Percentiles rank a stretch among this genome's conserved stretches.
phyloP scores from a whole-genome alignment of 345 rosid genomes.

The Turritis glabra region DNA sequence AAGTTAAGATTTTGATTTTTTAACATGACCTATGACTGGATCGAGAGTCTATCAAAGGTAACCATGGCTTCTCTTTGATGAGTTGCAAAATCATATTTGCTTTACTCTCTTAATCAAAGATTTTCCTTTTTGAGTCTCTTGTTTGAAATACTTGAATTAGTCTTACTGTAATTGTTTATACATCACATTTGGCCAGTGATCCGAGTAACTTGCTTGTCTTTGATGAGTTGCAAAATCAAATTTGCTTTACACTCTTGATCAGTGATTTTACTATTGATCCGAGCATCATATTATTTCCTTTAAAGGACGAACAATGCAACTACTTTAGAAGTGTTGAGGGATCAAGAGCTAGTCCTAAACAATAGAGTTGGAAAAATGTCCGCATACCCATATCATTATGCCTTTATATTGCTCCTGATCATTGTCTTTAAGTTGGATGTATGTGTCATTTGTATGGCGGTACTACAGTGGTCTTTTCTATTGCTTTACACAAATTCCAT shows the following conservation, averaged over 20 bases:
- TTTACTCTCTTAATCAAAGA: too few relatives aligned
- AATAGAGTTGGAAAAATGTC: background rate
- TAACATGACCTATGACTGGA: background rate
- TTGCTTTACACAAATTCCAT: background rate
- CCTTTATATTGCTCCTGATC: constrained; percentile 3
- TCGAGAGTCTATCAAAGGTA: background rate
- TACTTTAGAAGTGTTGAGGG: background rate
- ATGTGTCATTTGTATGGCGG: background rate
- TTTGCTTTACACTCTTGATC: too few relatives aligned
- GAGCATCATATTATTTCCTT: background rate
- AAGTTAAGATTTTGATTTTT: background rate
- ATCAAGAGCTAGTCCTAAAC: constrained; percentile 1
- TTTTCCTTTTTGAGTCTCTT: too few relatives aligned
- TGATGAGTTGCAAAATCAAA: background rate
- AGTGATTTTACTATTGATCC: too few relatives aligned
- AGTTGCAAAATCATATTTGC: too few relatives aligned
- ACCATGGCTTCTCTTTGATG: constrained; percentile 4
- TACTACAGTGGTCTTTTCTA: background rate
- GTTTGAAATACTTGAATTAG: too few relatives aligned
- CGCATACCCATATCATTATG: background rate
- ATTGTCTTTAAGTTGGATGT: background rate
- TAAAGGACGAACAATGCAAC: background rate
- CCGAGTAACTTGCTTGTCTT: too few relatives aligned
- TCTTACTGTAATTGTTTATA: too few relatives aligned
- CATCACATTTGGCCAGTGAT: too few relatives aligned